These are phyloP conservation scores for Crepidotus variabilis DNA, from an alignment of 768 basidiomycete species.

Conservation along the genomic window DNA sequence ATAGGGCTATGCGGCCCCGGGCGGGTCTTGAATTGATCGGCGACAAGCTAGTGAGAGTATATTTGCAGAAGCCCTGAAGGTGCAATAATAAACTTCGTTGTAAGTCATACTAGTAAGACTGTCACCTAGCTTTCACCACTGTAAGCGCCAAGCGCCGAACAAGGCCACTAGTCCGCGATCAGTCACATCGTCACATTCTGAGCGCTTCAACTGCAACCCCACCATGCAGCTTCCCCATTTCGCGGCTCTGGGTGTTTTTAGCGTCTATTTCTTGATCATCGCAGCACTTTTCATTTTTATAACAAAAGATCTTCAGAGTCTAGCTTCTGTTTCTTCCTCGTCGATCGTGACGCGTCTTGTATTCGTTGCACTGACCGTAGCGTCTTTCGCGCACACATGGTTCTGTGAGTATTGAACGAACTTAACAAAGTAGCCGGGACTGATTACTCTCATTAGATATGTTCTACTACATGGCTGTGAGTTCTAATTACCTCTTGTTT, in stretches of 20 bases:
- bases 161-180: too few species aligned
- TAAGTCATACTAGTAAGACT: too few species aligned
- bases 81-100: too few species aligned
- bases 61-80: too few species aligned
- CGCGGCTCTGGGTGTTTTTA: constrained; percentile 20
- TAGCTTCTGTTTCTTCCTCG: background rate
- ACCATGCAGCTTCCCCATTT: constrained; percentile 1
- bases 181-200: background rate
- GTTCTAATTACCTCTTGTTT: background rate
- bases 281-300: constrained; percentile 20
- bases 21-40: too few species aligned
- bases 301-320: constrained; percentile 1
- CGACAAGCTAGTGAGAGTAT: too few species aligned
- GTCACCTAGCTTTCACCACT: too few species aligned
- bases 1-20: too few species aligned
- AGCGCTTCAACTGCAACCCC: too few species aligned
- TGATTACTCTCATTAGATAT: constrained; percentile 20
- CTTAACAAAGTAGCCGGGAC: background rate
- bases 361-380: constrained; percentile 19
- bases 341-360: background rate
- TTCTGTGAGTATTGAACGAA: constrained; percentile 20
- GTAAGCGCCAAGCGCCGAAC: too few species aligned
- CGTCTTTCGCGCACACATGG: constrained; percentile 32
- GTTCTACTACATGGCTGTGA: constrained; percentile 29
- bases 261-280: constrained; percentile 24